Evolutionary conservation across 192 early-diverging fungal species (phyloP), one percentile per base, ranked within the genome.

Genomic region (Coemansia sp.): DNA sequence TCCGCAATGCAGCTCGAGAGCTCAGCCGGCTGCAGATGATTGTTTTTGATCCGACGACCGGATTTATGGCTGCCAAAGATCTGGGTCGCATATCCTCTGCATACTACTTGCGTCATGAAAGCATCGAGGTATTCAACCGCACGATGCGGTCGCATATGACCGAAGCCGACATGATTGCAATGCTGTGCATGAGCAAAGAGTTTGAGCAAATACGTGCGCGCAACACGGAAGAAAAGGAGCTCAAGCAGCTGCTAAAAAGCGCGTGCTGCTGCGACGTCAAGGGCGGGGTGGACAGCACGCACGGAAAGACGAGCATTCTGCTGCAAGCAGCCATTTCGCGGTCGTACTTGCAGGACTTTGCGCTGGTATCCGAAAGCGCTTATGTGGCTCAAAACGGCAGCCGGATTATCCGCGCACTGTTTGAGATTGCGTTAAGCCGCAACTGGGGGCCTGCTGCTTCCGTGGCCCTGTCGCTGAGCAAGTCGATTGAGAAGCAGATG

Each of bases 301-400:
- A 87, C 38, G 93, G 92, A 30, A 99, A 99, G 66, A 87, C 93
- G 30, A 99, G 95, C 78, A 87, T 99, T 58, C 56, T 99, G 32
- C 79, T 99, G 41, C 97, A 99, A 70, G 70, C 90, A 0, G 86
- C 83, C 46, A 88, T 99, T 38, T 90, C 91, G 5, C 80, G 87
- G 20, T 81, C 84, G 2, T 74, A 56, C 9, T 72, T 95, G 53
- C 88, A 97, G 18, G 93, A 97, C 73, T 98, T 97, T 84, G 90
- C 94, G 3, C 80, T 99, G 34, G 85, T 94, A 6, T 95, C 97
- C 0, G 97, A 99, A 67, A 81, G 83, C 38, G 88, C 86, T 0
- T 99, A 96, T 72, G 92, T 99, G 12, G 87, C 90, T 2, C 94
- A 99, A 69, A 97, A 97, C 62, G 86, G 92, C 2, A 88, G 85